Percentiles rank a stretch among this genome's conserved stretches.
phyloP scores from a whole-genome alignment of 768 basidiomycete species.

The Mycena venus region DNA sequence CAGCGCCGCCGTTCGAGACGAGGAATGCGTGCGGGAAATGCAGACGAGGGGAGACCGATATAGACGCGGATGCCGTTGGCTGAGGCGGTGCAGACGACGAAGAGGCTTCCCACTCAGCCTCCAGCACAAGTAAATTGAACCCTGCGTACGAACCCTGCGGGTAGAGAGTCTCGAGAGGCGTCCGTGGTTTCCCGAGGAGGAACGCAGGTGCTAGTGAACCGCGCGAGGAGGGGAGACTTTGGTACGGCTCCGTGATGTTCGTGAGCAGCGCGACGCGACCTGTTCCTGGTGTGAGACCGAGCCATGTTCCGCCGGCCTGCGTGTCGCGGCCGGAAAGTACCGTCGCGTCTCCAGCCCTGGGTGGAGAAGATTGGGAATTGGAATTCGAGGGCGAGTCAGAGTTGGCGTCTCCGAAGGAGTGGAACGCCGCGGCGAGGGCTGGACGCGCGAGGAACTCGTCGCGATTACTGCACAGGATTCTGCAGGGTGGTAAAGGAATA shows the following conservation, averaged over 20 bases:
- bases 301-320: slow-evolving; percentile 86
- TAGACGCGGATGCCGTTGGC: background rate
- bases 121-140: slow-evolving; percentile 83
- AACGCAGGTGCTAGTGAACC: slow-evolving; percentile 79
- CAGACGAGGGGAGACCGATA: slow-evolving; percentile 40
- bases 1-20: slow-evolving; percentile 81
- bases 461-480: slow-evolving; percentile 82
- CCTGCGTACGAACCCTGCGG: slow-evolving; percentile 75
- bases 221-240: slow-evolving; percentile 68
- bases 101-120: slow-evolving; percentile 44
- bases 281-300: slow-evolving; percentile 70
- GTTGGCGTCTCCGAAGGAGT: slow-evolving; percentile 62
- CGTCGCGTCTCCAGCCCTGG: slow-evolving; percentile 37
- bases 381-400: background rate
- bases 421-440: slow-evolving; percentile 75
- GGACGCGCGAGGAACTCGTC: slow-evolving; percentile 82
- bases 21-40: slow-evolving; percentile 63
- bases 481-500: slow-evolving; percentile 41
- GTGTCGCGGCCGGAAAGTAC: slow-evolving; percentile 84
- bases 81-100: too few species aligned
- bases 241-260: slow-evolving; percentile 83
- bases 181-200: slow-evolving; percentile 65
- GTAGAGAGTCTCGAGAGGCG: slow-evolving; percentile 64
- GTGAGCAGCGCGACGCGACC: slow-evolving; percentile 83
- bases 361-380: background rate